These are phyloP conservation scores for Hyaloraphidium curvatum DNA, from an alignment of 192 early-diverging fungal species.

Conservation along the genomic window DNA sequence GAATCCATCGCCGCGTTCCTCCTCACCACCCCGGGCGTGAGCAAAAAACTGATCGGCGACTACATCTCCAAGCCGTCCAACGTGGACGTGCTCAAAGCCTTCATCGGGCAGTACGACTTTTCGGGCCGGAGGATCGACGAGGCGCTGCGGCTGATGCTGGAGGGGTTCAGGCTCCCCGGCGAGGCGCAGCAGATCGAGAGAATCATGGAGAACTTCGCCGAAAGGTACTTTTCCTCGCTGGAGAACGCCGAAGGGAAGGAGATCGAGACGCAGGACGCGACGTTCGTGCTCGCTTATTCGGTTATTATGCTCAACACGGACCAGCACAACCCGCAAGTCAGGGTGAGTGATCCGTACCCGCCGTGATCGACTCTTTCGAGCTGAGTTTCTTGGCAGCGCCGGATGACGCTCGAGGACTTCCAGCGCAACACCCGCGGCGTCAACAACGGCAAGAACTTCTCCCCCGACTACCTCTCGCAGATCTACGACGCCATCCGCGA, in stretches of 20 bases:
- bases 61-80: slow-evolving; percentile 74
- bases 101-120: slow-evolving; percentile 76
- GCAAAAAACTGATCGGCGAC: slow-evolving; percentile 50
- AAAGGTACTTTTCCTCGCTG: slow-evolving; percentile 52
- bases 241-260: background rate
- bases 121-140: slow-evolving; percentile 23
- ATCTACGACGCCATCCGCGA: slow-evolving; percentile 78
- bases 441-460: slow-evolving; percentile 72
- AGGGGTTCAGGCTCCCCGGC: slow-evolving; percentile 86
- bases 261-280: slow-evolving; percentile 44
- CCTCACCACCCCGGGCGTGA: background rate
- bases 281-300: slow-evolving; percentile 77
- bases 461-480: slow-evolving; percentile 41
- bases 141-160: slow-evolving; percentile 21
- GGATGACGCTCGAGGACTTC: slow-evolving; percentile 86
- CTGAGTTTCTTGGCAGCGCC: slow-evolving; percentile 20
- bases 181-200: slow-evolving; percentile 97
- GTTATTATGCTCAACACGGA: slow-evolving; percentile 98
- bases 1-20: background rate
- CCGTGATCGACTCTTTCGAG: background rate
- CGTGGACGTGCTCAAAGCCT: slow-evolving; percentile 62
- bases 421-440: slow-evolving; percentile 69
- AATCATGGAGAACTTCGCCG: slow-evolving; percentile 79
- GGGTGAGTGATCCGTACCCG: background rate
- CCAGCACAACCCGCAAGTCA: slow-evolving; percentile 80